A percentile compares a stretch with the other conserved stretches of the same genome.
These are phyloP conservation scores for Hypsizygus marmoreus DNA, from an alignment of 768 basidiomycete species.

Conservation along the genomic window DNA sequence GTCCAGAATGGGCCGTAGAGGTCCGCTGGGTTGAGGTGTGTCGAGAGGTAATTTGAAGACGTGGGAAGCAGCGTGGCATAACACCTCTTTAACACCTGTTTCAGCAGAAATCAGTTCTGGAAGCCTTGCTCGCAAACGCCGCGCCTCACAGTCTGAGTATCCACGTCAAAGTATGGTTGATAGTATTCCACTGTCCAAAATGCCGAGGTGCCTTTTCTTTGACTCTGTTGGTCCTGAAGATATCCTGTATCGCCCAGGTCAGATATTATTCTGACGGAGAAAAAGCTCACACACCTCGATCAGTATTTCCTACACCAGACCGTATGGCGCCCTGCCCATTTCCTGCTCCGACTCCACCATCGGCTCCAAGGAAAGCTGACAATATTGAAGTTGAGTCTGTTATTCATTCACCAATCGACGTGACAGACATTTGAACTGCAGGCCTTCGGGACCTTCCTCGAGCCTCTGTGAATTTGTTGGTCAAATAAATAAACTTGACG, in stretches of 20 bases:
- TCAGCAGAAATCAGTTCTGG: not conserved
- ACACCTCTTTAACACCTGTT: conserved; percentile 73
- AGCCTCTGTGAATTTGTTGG: conserved; percentile 39
- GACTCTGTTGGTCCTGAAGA: conserved; percentile 51
- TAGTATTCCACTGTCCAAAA: conserved; percentile 89
- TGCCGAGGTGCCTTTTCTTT: conserved; percentile 47
- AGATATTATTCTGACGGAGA: not conserved
- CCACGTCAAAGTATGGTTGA: conserved; percentile 86
- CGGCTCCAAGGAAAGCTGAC: conserved; percentile 60
- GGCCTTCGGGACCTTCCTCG: conserved; percentile 68
- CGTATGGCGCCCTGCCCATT: conserved; percentile 32
- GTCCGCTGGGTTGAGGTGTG: conserved; percentile 69
- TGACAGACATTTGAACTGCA: conserved; percentile 70
- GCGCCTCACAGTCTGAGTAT: conserved; percentile 65
- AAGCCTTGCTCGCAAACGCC: not conserved
- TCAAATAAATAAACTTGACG: not conserved
- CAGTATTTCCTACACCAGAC: conserved; percentile 53
- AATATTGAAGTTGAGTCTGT: conserved; percentile 1
- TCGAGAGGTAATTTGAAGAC: conserved; percentile 61
- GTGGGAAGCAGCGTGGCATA: conserved; percentile 79
- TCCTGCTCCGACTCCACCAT: conserved; percentile 28
- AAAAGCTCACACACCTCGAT: conserved; percentile 43
- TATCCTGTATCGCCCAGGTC: conserved; percentile 52
- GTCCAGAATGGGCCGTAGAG: conserved; percentile 98
- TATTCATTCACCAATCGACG: too few species aligned